Evolutionary conservation across 2,329 filamentous ascomycete species (phyloP).

Genomic region (Fusarium camptoceras): DNA sequence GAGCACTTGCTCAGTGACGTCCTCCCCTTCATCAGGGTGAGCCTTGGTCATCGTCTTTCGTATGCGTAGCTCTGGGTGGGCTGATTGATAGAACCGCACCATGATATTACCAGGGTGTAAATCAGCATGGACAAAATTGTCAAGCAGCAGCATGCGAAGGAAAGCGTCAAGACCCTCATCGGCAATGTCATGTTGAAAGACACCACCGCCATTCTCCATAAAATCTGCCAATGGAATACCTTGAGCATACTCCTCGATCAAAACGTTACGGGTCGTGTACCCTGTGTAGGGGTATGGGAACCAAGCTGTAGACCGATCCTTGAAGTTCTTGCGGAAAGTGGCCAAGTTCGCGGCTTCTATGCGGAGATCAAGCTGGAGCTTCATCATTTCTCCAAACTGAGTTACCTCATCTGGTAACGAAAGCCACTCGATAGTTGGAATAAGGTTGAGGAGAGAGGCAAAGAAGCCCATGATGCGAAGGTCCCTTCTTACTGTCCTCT

Average conservation of each 20-base stretch:
- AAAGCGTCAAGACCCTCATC: conserved; percentile 96
- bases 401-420: conserved; percentile 93
- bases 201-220: conserved; percentile 88
- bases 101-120: conserved; percentile 98
- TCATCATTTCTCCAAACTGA: conserved; percentile 99
- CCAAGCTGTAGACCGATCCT: conserved; percentile 89
- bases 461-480: conserved; percentile 95
- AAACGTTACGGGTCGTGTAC: conserved; percentile 90
- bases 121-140: conserved; percentile 98
- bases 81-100: conserved; percentile 95
- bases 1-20: conserved; percentile 90
- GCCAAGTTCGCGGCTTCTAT: conserved; percentile 94
- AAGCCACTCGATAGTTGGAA: conserved; percentile 97
- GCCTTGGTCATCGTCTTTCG: conserved; percentile 47
- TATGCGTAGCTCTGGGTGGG: conserved; percentile 71
- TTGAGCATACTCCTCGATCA: conserved; percentile 96
- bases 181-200: conserved; percentile 94
- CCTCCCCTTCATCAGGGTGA: conserved; percentile 65
- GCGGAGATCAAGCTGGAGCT: conserved; percentile 91
- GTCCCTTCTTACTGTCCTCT: conserved; percentile 89
- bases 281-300: conserved; percentile 95
- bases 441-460: conserved; percentile 81
- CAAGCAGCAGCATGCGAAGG: conserved; percentile 93
- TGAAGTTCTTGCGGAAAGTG: conserved; percentile 91
- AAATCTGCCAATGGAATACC: conserved; percentile 93